phyloP scores from a whole-genome alignment of 1,284 basidiomycete genomes.

The Amylostereum chailletii region DNA sequence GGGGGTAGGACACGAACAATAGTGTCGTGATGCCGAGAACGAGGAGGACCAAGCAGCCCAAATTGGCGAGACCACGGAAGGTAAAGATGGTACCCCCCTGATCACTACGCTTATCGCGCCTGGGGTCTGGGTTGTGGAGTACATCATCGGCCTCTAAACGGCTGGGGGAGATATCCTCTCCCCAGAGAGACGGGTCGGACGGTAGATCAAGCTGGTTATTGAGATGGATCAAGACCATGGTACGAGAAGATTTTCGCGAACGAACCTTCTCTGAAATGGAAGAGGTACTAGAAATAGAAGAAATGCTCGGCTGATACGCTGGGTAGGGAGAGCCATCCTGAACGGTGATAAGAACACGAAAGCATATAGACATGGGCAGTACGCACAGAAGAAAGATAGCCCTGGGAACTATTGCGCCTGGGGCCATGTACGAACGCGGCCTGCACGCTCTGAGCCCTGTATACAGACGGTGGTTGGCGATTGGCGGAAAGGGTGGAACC shows the following conservation, averaged over 20 bases:
- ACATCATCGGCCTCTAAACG: slow-evolving; percentile 33
- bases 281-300: too few species aligned
- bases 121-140: slow-evolving; percentile 30
- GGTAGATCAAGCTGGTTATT: slow-evolving; percentile 35
- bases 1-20: slow-evolving; percentile 2
- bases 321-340: too few species aligned
- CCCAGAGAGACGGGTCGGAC: slow-evolving; percentile 20
- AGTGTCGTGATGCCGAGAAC: slow-evolving; percentile 17
- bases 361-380: too few species aligned
- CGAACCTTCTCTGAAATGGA: too few species aligned
- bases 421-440: too few species aligned
- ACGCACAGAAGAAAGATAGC: too few species aligned
- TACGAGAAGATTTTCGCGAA: slow-evolving; percentile 59
- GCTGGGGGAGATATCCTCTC: slow-evolving; percentile 24
- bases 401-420: too few species aligned
- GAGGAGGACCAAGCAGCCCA: slow-evolving; percentile 27
- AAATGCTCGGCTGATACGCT: too few species aligned
- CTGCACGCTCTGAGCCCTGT: too few species aligned
- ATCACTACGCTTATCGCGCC: slow-evolving; percentile 23
- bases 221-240: slow-evolving; percentile 49
- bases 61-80: slow-evolving; percentile 26
- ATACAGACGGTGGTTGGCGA: too few species aligned
- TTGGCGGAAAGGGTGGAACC: too few species aligned
- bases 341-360: too few species aligned
- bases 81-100: slow-evolving; percentile 27